These are phyloP conservation scores for Coniella lustricola DNA, from an alignment of 2,329 filamentous ascomycete genomes.

Conservation along the genomic window DNA sequence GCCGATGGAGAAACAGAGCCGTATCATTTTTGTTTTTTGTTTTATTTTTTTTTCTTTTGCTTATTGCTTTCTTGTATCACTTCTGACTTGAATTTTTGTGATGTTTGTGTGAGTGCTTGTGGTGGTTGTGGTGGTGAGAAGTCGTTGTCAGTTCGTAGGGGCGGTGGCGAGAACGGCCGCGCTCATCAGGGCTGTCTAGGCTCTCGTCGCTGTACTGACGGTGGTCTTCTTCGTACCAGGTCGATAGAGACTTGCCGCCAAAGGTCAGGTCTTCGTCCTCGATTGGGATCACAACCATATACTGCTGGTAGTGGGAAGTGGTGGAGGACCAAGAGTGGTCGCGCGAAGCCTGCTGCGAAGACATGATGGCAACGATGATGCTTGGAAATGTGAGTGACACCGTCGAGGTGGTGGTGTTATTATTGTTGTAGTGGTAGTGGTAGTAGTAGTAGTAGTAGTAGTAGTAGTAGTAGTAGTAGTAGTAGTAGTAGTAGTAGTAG, in stretches of 20 bases:
- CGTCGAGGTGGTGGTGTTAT: background rate
- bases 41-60: too few species aligned
- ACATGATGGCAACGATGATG: conserved; percentile 3
- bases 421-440: background rate
- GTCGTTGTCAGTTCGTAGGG: conserved; percentile 14
- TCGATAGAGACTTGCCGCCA: conserved; percentile 51
- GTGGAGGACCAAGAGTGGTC: conserved; percentile 10
- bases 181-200: conserved; percentile 32
- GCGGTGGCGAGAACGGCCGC: conserved; percentile 32
- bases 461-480: background rate
- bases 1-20: too few species aligned
- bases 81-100: conserved; percentile 17
- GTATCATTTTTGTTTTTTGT: too few species aligned
- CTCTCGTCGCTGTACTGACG: conserved; percentile 32
- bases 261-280: conserved; percentile 56
- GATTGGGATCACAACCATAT: conserved; percentile 46
- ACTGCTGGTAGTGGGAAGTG: conserved; percentile 9
- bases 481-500: background rate
- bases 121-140: conserved; percentile 6
- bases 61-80: background rate
- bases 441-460: too few species aligned
- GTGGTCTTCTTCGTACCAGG: conserved; percentile 55
- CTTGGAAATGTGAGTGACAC: background rate
- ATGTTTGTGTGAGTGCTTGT: conserved; percentile 19
- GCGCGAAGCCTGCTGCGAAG: conserved; percentile 14